These are phyloP conservation scores for Epicoccum sorghinum DNA, from an alignment of 2,329 filamentous ascomycete genomes.

Conservation along the genomic window DNA sequence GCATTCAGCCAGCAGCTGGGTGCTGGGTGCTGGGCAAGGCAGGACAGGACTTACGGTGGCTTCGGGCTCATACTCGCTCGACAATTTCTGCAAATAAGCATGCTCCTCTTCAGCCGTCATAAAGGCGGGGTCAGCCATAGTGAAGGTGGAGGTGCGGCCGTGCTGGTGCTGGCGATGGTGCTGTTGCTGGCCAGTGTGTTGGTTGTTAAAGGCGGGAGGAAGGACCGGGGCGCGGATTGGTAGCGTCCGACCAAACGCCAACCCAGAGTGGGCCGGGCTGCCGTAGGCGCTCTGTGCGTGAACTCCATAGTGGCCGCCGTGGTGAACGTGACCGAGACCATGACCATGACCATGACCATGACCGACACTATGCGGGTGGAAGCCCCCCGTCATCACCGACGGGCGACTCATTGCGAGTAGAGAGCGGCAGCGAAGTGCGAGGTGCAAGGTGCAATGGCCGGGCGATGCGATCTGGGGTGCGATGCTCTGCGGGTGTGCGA, in stretches of 20 bases:
- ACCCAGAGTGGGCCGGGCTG: constrained; percentile 30
- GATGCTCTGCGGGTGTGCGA: constrained; percentile 18
- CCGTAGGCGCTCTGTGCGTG: constrained; percentile 34
- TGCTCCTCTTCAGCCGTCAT: constrained; percentile 59
- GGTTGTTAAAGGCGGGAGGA: constrained; percentile 43
- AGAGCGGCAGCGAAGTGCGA: constrained; percentile 7
- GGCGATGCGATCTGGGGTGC: constrained; percentile 10
- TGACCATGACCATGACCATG: constrained; percentile 15
- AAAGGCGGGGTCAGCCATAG: constrained; percentile 47
- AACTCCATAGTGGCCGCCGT: constrained; percentile 30
- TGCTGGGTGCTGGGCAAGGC: constrained; percentile 14
- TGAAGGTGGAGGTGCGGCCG: constrained; percentile 34
- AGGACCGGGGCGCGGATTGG: constrained; percentile 50
- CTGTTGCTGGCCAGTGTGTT: constrained; percentile 36
- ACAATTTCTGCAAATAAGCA: constrained; percentile 66
- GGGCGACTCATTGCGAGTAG: constrained; percentile 37
- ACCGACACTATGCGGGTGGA: constrained; percentile 24
- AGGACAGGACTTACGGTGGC: constrained; percentile 55
- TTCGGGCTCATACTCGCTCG: constrained; percentile 65
- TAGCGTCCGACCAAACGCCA: constrained; percentile 49
- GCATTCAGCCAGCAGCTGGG: constrained; percentile 19
- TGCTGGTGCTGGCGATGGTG: constrained; percentile 38
- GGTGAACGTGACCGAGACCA: constrained; percentile 11
- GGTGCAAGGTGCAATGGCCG: constrained; percentile 11
- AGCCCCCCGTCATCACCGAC: constrained; percentile 36